Conservation (phyloP, 768 basidiomycete genomes). For the Russula compacta region DNA sequence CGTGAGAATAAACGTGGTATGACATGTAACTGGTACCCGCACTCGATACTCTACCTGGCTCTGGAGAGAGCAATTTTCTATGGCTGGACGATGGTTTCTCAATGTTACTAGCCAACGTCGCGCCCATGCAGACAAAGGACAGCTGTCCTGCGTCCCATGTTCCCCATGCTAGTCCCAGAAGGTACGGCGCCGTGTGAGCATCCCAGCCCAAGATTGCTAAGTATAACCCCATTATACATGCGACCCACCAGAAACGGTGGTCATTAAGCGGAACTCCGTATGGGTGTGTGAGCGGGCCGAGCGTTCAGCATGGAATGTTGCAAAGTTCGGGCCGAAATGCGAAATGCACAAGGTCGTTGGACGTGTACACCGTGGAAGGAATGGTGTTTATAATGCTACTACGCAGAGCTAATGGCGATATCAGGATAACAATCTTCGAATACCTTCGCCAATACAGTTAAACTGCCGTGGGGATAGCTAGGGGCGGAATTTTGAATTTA, state of each 20-base stretch:
- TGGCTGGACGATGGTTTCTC: background rate
- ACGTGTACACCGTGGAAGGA: background rate
- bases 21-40: background rate
- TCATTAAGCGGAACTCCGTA: background rate
- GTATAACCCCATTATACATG: background rate
- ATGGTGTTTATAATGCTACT: background rate
- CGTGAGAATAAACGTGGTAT: background rate
- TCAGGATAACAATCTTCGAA: slow-evolving; percentile 1
- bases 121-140: background rate
- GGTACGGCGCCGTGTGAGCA: background rate
- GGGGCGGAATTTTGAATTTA: slow-evolving; percentile 54
- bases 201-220: background rate
- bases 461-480: slow-evolving; percentile 28
- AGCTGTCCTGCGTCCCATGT: background rate
- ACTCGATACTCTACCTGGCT: background rate
- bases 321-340: slow-evolving; percentile 2
- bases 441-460: background rate
- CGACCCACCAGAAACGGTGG: background rate
- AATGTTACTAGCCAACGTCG: background rate
- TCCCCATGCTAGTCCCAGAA: background rate
- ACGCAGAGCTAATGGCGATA: background rate
- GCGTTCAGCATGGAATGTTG: background rate
- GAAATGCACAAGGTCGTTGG: background rate
- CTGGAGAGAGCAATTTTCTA: background rate
- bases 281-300: background rate